These are phyloP conservation scores for Zymoseptoria tritici DNA, from an alignment of 2,329 filamentous ascomycete species.

Conservation along the genomic window DNA sequence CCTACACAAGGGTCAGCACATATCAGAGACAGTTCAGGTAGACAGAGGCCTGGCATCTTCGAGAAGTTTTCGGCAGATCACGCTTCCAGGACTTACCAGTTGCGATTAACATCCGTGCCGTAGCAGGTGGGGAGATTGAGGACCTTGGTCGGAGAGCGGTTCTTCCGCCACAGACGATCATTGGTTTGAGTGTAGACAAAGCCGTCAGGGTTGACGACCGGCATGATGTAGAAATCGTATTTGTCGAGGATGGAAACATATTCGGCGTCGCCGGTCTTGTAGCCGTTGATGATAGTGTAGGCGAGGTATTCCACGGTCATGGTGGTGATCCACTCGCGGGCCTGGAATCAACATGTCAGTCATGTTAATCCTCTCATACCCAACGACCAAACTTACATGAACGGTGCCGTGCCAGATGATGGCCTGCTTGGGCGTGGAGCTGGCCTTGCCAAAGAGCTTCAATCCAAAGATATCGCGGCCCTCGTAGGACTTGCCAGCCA, in stretches of 20 bases:
- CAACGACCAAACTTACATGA: slow-evolving; percentile 10
- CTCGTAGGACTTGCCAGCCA: slow-evolving; percentile 16
- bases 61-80: too few relatives aligned
- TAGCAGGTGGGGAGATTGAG: slow-evolving; percentile 35
- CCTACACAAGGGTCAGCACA: slow-evolving; percentile 36
- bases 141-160: slow-evolving; percentile 35
- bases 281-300: slow-evolving; percentile 20
- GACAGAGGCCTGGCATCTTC: too few relatives aligned
- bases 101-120: slow-evolving; percentile 52
- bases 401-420: slow-evolving; percentile 19
- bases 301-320: slow-evolving; percentile 23
- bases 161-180: slow-evolving; percentile 57
- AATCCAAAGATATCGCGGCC: slow-evolving; percentile 19
- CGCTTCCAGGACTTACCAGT: not conserved
- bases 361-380: slow-evolving; percentile 15
- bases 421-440: slow-evolving; percentile 13
- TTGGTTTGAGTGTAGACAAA: slow-evolving; percentile 53
- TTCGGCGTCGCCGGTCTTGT: slow-evolving; percentile 12
- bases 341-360: slow-evolving; percentile 17
- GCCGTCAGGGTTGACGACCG: slow-evolving; percentile 33
- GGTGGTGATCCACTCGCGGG: slow-evolving; percentile 21
- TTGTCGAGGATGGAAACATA: slow-evolving; percentile 14
- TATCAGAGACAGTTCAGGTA: too few relatives aligned
- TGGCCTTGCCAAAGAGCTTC: slow-evolving; percentile 19
- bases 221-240: slow-evolving; percentile 21